Conservation (phyloP, 2,329 filamentous ascomycete species). For the Pseudocercospora musae region DNA sequence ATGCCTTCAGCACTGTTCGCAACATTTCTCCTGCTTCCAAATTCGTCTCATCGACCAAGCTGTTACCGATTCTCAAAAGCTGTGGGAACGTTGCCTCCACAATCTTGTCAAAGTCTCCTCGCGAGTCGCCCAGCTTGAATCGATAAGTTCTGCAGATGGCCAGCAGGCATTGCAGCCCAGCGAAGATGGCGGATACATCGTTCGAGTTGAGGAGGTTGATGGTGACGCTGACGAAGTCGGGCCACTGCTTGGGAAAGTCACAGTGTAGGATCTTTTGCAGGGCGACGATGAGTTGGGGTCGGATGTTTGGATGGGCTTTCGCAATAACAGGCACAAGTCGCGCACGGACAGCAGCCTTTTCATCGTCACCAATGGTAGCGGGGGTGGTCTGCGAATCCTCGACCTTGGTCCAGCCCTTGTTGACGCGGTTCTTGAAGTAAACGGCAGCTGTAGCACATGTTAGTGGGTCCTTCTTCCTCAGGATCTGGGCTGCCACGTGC, state of each 20-base stretch:
- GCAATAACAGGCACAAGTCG: constrained; percentile 87
- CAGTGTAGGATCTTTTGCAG: constrained; percentile 94
- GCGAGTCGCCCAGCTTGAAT: constrained; percentile 81
- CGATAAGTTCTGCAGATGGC: constrained; percentile 94
- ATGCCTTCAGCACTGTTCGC: constrained; percentile 89
- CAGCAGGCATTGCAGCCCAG: constrained; percentile 87
- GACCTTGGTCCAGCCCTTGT: constrained; percentile 78
- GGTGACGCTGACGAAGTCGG: constrained; percentile 88
- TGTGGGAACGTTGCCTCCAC: constrained; percentile 88
- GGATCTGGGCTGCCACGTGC: constrained; percentile 3
- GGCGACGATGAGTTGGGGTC: constrained; percentile 88
- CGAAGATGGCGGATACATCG: constrained; percentile 81
- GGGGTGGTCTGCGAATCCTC: constrained; percentile 61
- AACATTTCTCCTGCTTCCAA: constrained; percentile 96
- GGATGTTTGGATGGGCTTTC: constrained; percentile 67
- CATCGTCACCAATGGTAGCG: constrained; percentile 75
- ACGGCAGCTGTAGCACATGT: constrained; percentile 67
- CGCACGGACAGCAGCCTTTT: constrained; percentile 82
- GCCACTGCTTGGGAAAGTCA: constrained; percentile 94
- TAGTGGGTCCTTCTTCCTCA: constrained; percentile 3
- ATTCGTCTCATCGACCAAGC: constrained; percentile 84
- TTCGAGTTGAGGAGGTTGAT: constrained; percentile 83
- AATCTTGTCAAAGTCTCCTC: constrained; percentile 89
- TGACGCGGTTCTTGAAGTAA: constrained; percentile 97
- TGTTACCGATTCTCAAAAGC: constrained; percentile 79